A percentile compares a stretch with the other conserved stretches of the same genome.
Evolutionary conservation across 345 rosid genomes (phyloP).

Genomic region (Salix purpurea): DNA sequence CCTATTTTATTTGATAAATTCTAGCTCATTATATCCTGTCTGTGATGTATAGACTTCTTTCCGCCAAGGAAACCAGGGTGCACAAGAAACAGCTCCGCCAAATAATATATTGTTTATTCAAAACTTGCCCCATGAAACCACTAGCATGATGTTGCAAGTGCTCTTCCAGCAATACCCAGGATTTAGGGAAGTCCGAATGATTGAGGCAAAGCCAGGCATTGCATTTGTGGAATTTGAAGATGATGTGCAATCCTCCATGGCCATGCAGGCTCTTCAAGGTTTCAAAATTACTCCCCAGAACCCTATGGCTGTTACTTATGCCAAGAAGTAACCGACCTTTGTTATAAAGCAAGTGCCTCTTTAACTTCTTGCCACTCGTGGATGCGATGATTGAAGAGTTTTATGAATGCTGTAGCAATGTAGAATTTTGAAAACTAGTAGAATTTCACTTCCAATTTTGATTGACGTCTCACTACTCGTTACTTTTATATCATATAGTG

Average conservation of each 20-base stretch:
- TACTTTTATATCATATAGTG: neutral
- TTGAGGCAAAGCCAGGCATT: slow-evolving; percentile 88
- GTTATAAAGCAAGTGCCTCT: neutral
- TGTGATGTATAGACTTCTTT: slow-evolving; percentile 45
- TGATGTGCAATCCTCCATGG: slow-evolving; percentile 73
- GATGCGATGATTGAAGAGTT: slow-evolving; percentile 5
- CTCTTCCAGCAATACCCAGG: slow-evolving; percentile 85
- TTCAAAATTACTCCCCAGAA: slow-evolving; percentile 82
- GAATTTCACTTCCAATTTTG: neutral
- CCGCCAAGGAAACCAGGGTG: slow-evolving; percentile 40
- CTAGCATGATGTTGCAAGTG: slow-evolving; percentile 73
- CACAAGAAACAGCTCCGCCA: slow-evolving; percentile 63
- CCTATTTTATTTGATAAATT: neutral
- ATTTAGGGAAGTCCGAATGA: slow-evolving; percentile 88
- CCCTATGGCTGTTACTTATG: slow-evolving; percentile 82
- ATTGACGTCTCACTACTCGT: neutral
- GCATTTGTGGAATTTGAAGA: slow-evolving; percentile 91
- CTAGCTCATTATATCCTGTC: neutral
- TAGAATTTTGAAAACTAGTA: slow-evolving; percentile 1
- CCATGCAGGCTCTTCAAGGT: slow-evolving; percentile 87
- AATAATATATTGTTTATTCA: slow-evolving; percentile 82
- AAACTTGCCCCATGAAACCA: slow-evolving; percentile 86
- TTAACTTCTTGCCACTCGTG: neutral
- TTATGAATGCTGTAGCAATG: neutral
- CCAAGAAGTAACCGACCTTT: slow-evolving; percentile 56